Evolutionary conservation across 768 basidiomycete genomes (phyloP), one percentile per base, ranked within the genome.

Genomic region (Auricularia sp.): DNA sequence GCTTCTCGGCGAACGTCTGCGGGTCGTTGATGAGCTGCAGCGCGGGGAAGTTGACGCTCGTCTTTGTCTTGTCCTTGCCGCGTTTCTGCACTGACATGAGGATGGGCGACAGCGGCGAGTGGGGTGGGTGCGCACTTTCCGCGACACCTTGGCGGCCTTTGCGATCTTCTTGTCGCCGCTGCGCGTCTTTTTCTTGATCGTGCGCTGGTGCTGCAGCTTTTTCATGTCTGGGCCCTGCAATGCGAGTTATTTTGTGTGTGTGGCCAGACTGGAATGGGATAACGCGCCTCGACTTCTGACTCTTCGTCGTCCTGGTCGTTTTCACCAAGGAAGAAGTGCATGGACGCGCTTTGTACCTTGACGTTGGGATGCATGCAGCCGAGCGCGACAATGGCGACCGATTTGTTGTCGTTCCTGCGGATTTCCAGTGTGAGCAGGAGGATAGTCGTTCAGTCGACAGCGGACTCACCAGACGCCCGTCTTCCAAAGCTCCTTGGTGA

Each of bases 321-420:
- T 64, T 82, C 85, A 3, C 92, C 92, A n/a, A 99, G 84, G 80
- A 98, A 99, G 79, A 98, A 99, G 77, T 98, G 94, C 16, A 95
- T 77, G 1, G 94, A 92, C 2, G 94, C 94, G 66, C 86, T 92
- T 74, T 98, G 95, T 0, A 98, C 97, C 76, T 98, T 98, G 63
- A 87, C 81, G 47, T 88, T 84, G 29, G 97, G 94, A 74, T 99
- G 96, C 73, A 94, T 91, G 74, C 94, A 96, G 5, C 92, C 96
- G 47, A 92, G 80, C 0, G 92, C 85, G 68, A 96, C 82, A 72
- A 99, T 95, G 6, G 95, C 86, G 14, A 98, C 94, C 1, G 94
- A 83, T 77, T 98, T 98, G 2, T 87, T 83, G 72, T 98, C 96
- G 62, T 84, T 86, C 93, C 90, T 92, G 68, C 16, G n/a, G n/a